Percentiles rank a stretch among this genome's conserved stretches.
phyloP scores from a whole-genome alignment of 1,284 basidiomycete species.

The Rhodotorula mucilaginosa region DNA sequence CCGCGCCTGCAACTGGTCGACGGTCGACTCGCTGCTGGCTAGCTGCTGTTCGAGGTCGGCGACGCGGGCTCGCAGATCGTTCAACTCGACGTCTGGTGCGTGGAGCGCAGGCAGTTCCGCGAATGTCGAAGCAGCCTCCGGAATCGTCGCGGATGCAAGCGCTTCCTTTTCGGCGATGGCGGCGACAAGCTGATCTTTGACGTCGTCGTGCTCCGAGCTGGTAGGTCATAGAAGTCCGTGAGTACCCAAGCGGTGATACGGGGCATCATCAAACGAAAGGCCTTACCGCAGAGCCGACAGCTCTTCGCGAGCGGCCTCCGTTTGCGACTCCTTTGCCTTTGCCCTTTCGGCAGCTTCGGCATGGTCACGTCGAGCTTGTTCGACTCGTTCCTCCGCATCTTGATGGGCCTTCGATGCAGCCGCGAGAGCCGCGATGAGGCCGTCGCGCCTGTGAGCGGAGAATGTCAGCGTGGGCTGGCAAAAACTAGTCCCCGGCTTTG shows the following conservation, averaged over 20 bases:
- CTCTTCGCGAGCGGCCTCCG: too few relatives aligned
- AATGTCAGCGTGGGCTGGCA: background rate
- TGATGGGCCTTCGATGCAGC: background rate
- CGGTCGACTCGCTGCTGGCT: background rate
- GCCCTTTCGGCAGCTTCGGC: background rate
- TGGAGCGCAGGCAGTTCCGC: too few relatives aligned
- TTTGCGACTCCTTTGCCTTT: too few relatives aligned
- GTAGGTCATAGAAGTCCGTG: background rate
- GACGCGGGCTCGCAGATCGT: background rate
- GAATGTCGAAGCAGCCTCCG: too few relatives aligned
- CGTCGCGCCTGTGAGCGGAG: background rate
- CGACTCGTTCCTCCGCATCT: background rate
- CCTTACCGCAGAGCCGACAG: background rate
- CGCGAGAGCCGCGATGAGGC: background rate
- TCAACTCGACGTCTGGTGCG: slow-evolving; percentile 4
- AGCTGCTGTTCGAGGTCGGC: background rate
- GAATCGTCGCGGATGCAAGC: too few relatives aligned
- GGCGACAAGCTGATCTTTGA: background rate
- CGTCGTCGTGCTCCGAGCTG: background rate
- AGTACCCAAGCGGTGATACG: background rate
- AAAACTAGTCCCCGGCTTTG: too few relatives aligned
- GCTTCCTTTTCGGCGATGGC: background rate
- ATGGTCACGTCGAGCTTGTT: background rate
- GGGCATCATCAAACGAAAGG: background rate
- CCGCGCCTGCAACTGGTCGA: background rate